Conservation (phyloP, 2,329 filamentous ascomycete genomes). For the Paracamarosporium sp. region DNA sequence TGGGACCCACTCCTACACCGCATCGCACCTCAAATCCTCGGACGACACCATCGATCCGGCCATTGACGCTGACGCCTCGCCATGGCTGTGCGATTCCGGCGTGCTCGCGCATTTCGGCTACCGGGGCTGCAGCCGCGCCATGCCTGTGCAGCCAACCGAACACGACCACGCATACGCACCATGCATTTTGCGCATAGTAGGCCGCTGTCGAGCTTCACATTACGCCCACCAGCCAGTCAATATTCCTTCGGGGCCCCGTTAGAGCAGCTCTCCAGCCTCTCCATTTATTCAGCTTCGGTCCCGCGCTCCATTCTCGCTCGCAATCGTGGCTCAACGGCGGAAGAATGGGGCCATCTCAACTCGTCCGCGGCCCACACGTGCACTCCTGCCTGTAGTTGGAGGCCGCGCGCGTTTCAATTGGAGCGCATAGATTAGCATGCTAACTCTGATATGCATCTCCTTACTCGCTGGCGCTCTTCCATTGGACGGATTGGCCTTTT, state of each 20-base stretch:
- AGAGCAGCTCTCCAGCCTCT: slow-evolving; percentile 20
- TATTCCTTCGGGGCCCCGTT: slow-evolving; percentile 14
- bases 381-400: slow-evolving; percentile 28
- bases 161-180: slow-evolving; percentile 38
- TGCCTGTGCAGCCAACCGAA: slow-evolving; percentile 37
- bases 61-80: not conserved
- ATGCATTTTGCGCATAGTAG: slow-evolving; percentile 32
- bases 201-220: slow-evolving; percentile 28
- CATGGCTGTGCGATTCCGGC: not conserved
- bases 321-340: slow-evolving; percentile 22
- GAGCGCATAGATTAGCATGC: slow-evolving; percentile 43
- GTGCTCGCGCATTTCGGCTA: slow-evolving; percentile 31
- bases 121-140: slow-evolving; percentile 19
- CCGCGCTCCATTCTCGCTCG: slow-evolving; percentile 17
- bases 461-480: slow-evolving; percentile 35
- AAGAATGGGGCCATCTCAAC: slow-evolving; percentile 23
- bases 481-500: slow-evolving; percentile 38
- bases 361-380: slow-evolving; percentile 30
- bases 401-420: slow-evolving; percentile 33
- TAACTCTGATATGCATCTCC: slow-evolving; percentile 37
- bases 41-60: not conserved
- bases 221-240: slow-evolving; percentile 28
- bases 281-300: slow-evolving; percentile 12
- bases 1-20: slow-evolving; percentile 7
- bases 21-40: slow-evolving; percentile 6